phyloP scores from a whole-genome alignment of 768 basidiomycete genomes.

The Rhodotorula diobovata region DNA sequence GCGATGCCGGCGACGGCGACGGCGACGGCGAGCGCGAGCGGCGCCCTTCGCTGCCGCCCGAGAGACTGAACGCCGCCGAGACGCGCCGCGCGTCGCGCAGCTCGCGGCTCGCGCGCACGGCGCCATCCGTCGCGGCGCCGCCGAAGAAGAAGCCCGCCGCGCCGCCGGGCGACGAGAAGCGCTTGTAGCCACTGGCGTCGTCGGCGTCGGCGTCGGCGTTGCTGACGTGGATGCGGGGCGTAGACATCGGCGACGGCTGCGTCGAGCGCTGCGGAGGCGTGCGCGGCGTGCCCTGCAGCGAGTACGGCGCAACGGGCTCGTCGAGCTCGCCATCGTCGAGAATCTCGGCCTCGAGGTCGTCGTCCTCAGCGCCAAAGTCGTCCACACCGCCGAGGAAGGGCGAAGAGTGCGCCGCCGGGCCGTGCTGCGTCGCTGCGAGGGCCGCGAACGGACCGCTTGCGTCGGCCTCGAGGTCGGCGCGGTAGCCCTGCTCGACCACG shows the following conservation, averaged over 20 bases:
- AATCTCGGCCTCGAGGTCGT: conserved; percentile 41
- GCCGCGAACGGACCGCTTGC: conserved; percentile 63
- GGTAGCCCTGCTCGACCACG: conserved; percentile 82
- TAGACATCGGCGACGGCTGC: neutral
- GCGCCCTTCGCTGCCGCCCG: neutral
- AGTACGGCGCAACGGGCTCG: conserved; percentile 8
- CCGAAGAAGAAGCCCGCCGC: conserved; percentile 15
- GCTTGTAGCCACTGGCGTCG: conserved; percentile 23
- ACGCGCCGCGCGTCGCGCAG: conserved; percentile 17
- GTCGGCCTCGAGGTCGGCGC: conserved; percentile 64
- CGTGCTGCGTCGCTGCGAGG: conserved; percentile 55
- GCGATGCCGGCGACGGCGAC: conserved; percentile 11
- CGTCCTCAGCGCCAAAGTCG: neutral
- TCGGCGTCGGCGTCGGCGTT: conserved; percentile 37
- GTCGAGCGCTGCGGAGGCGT: neutral
- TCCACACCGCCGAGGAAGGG: conserved; percentile 42
- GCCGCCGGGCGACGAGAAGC: neutral
- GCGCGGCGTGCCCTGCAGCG: conserved; percentile 1
- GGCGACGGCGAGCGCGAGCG: conserved; percentile 15
- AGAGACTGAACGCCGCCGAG: conserved; percentile 15
- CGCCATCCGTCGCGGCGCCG: neutral
- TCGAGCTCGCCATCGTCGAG: conserved; percentile 50
- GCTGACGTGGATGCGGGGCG: conserved; percentile 26
- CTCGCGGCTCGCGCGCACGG: conserved; percentile 14
- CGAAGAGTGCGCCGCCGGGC: conserved; percentile 17